These are phyloP conservation scores for Suillus lakei DNA, from an alignment of 768 basidiomycete genomes.

Conservation along the genomic window DNA sequence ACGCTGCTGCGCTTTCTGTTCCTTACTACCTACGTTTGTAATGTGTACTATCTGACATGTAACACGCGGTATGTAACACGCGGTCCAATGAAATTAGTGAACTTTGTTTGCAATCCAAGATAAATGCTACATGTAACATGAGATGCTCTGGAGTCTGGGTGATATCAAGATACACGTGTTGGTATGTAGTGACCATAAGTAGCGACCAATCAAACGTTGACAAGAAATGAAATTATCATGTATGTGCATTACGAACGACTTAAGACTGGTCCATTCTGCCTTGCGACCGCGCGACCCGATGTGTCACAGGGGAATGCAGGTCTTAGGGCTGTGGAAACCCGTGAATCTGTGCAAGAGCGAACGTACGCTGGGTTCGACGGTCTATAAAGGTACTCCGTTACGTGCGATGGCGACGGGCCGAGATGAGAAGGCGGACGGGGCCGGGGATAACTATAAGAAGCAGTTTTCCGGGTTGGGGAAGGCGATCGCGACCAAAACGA, in stretches of 20 bases:
- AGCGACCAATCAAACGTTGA: not conserved
- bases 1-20: slow-evolving; percentile 1
- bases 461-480: slow-evolving; percentile 7
- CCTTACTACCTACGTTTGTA: slow-evolving; percentile 3
- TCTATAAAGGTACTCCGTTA: slow-evolving; percentile 30
- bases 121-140: slow-evolving; percentile 5
- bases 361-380: slow-evolving; percentile 38
- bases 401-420: slow-evolving; percentile 11
- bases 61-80: slow-evolving; percentile 3
- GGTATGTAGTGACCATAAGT: not conserved
- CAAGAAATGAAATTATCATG: not conserved
- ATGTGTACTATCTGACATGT: slow-evolving; percentile 7
- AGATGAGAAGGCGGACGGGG: slow-evolving; percentile 3
- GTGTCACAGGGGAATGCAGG: slow-evolving; percentile 32
- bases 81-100: not conserved
- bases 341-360: slow-evolving; percentile 36
- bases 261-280: not conserved
- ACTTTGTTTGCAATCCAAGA: slow-evolving; percentile 6
- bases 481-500: slow-evolving; percentile 13
- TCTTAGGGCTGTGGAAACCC: slow-evolving; percentile 39
- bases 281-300: not conserved
- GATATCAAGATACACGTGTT: slow-evolving; percentile 8
- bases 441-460: slow-evolving; percentile 10
- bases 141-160: not conserved
- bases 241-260: not conserved